These are phyloP conservation scores for Mrakia hoshinonis DNA, from an alignment of 768 basidiomycete species.

Conservation along the genomic window DNA sequence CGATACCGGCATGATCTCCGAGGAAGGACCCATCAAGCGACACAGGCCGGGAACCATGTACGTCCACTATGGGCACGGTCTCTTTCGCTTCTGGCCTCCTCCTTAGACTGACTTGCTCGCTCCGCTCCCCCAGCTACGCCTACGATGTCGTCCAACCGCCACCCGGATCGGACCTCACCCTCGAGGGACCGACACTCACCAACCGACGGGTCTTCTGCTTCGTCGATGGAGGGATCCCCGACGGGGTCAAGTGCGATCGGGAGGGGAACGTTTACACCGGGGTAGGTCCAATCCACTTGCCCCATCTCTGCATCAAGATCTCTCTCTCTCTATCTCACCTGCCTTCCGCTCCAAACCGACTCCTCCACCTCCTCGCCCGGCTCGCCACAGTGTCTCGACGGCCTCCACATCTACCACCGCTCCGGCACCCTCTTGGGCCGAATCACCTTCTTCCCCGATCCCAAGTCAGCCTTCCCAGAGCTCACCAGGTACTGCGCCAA, in stretches of 20 bases:
- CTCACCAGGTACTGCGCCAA: slow-evolving; percentile 7
- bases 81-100: background rate
- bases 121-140: slow-evolving; percentile 8
- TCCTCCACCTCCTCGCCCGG: background rate
- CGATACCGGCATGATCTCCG: background rate
- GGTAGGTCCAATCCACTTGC: background rate
- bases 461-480: background rate
- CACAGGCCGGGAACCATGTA: slow-evolving; percentile 9
- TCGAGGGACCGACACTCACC: background rate
- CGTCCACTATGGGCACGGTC: background rate
- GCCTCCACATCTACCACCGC: slow-evolving; percentile 1
- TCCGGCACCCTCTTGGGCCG: slow-evolving; percentile 13
- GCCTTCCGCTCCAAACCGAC: background rate
- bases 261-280: slow-evolving; percentile 17
- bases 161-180: slow-evolving; percentile 1
- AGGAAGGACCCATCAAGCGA: background rate
- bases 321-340: background rate
- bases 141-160: slow-evolving; percentile 7
- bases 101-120: background rate
- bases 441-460: slow-evolving; percentile 15
- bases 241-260: slow-evolving; percentile 6
- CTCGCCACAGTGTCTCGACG: background rate
- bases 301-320: too few species aligned
- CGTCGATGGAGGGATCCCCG: background rate
- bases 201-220: slow-evolving; percentile 19